phyloP scores from a whole-genome alignment of 768 basidiomycete species.

The Rubroboletus satanas region DNA sequence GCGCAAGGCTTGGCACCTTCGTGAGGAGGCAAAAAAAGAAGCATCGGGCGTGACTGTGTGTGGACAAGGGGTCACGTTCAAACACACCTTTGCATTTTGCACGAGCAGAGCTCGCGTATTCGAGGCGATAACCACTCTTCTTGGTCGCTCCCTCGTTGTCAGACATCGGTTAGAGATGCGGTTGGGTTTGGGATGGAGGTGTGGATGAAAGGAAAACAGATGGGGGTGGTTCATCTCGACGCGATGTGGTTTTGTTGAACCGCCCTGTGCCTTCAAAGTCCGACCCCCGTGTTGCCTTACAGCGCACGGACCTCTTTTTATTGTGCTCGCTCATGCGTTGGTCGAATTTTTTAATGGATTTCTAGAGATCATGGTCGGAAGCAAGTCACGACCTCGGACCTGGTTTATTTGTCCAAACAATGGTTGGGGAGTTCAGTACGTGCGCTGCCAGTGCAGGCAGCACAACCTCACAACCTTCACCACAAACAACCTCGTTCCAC shows the following conservation, averaged over 20 bases:
- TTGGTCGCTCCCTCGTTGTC: conserved; percentile 35
- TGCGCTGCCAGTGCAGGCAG: not conserved
- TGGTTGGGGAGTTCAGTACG: not conserved
- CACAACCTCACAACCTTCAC: not conserved
- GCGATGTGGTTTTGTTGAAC: conserved; percentile 38
- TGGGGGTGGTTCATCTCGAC: conserved; percentile 38
- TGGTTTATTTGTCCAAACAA: conserved; percentile 34
- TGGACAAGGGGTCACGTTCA: not conserved
- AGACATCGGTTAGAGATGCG: conserved; percentile 28
- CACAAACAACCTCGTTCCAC: not conserved
- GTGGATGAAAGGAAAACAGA: conserved; percentile 29
- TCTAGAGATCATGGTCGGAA: conserved; percentile 9
- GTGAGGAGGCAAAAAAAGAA: conserved; percentile 19
- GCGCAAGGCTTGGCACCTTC: conserved; percentile 74
- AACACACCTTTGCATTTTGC: conserved; percentile 76
- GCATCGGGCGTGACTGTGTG: conserved; percentile 16
- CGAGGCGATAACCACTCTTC: conserved; percentile 64
- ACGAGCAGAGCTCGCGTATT: conserved; percentile 65
- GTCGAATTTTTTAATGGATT: conserved; percentile 13
- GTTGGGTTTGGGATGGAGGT: conserved; percentile 15
- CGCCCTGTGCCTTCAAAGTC: conserved; percentile 37
- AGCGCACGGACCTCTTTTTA: conserved; percentile 35
- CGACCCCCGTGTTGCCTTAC: conserved; percentile 31
- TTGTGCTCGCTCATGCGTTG: conserved; percentile 24
- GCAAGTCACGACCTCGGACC: conserved; percentile 8